Conservation (phyloP, 2,329 filamentous ascomycete species). For the Xylaria sp. region DNA sequence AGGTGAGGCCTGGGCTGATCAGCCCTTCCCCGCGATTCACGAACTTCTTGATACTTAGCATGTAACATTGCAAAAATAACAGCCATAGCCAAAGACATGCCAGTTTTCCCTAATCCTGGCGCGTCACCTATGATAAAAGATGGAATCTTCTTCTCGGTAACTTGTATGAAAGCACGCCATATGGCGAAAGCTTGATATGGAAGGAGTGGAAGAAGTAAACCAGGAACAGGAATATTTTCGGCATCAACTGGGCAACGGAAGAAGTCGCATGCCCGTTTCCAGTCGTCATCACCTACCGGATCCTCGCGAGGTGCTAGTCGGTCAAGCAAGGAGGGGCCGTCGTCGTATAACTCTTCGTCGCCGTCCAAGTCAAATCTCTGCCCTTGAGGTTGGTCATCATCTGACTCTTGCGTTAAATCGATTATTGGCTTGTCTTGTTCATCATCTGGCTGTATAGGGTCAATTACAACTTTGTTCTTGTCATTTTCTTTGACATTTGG, state of each 20-base stretch:
- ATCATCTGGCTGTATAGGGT: background rate
- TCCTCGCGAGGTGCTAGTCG: too few relatives aligned
- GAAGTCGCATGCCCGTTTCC: background rate
- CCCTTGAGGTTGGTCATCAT: background rate
- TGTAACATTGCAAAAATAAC: background rate
- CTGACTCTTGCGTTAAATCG: background rate
- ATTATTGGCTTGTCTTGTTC: background rate
- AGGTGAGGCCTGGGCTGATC: background rate
- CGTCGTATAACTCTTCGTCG: background rate
- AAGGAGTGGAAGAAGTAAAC: background rate
- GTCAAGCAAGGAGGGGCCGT: background rate
- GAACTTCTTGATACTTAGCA: background rate
- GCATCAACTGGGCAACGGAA: background rate
- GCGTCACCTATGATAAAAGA: background rate
- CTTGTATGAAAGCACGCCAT: slow-evolving; percentile 10
- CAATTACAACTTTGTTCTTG: background rate
- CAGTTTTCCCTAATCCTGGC: slow-evolving; percentile 2
- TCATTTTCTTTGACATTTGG: background rate
- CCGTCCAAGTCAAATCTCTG: background rate
- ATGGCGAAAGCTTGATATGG: background rate
- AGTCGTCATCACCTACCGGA: background rate
- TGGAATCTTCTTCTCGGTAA: background rate
- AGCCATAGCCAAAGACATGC: background rate
- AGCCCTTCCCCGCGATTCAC: background rate
- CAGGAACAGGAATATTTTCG: background rate